These are phyloP conservation scores for Lentinus brumalis DNA, from an alignment of 768 basidiomycete species.

Conservation along the genomic window DNA sequence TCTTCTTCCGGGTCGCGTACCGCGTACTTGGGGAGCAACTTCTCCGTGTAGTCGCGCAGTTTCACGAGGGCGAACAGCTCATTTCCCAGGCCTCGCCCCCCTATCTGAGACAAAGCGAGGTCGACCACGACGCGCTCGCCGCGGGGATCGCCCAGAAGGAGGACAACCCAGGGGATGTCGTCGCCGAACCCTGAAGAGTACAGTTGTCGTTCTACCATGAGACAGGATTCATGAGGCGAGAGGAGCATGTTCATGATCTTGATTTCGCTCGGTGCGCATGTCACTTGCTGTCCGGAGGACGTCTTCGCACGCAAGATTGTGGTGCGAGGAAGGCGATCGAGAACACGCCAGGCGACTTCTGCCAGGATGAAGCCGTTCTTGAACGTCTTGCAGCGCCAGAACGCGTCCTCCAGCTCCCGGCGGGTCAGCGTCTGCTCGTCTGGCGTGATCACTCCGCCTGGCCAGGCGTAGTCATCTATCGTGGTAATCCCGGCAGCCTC, in stretches of 20 bases:
- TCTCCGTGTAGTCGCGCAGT: slow-evolving; percentile 17
- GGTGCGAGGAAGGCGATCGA: slow-evolving; percentile 21
- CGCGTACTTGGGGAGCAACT: slow-evolving; percentile 17
- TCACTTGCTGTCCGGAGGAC: slow-evolving; percentile 13
- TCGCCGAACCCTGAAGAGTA: slow-evolving; percentile 17
- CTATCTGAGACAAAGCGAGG: slow-evolving; percentile 20
- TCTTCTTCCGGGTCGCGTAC: neutral
- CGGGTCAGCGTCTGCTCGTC: slow-evolving; percentile 7
- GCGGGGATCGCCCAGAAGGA: slow-evolving; percentile 15
- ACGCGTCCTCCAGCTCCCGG: slow-evolving; percentile 22
- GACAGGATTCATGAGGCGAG: slow-evolving; percentile 16
- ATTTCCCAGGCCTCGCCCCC: slow-evolving; percentile 19
- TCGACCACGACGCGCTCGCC: slow-evolving; percentile 19
- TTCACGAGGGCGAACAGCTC: slow-evolving; percentile 26
- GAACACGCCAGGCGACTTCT: slow-evolving; percentile 19
- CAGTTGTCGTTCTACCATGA: slow-evolving; percentile 15
- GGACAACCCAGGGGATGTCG: slow-evolving; percentile 19
- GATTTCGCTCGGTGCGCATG: slow-evolving; percentile 13
- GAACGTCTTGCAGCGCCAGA: slow-evolving; percentile 26
- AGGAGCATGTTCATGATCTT: no score
- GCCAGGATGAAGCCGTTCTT: slow-evolving; percentile 22
- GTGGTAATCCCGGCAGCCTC: slow-evolving; percentile 6
- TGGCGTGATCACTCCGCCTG: slow-evolving; percentile 11
- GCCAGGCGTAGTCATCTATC: slow-evolving; percentile 13
- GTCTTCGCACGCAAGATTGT: slow-evolving; percentile 17